Conservation (phyloP, 495 filamentous ascomycete genomes). For the Penicillium pancosmium region DNA sequence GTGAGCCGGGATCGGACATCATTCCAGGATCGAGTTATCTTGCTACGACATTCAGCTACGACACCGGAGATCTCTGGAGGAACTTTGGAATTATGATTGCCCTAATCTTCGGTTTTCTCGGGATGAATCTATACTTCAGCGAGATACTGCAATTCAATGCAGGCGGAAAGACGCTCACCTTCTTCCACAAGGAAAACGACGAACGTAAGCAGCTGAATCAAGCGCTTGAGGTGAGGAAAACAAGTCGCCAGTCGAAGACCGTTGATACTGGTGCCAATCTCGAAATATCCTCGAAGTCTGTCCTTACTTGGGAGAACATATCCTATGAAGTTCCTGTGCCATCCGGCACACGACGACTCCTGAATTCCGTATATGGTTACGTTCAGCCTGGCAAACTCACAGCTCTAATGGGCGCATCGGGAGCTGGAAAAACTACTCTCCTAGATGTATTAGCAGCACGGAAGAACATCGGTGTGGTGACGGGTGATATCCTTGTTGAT, state of each 20-base stretch:
- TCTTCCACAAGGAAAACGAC: conserved; percentile 69
- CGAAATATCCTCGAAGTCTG: conserved; percentile 64
- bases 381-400: conserved; percentile 79
- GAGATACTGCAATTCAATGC: conserved; percentile 77
- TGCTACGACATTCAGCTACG: conserved; percentile 63
- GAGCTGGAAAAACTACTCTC: conserved; percentile 86
- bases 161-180: conserved; percentile 76
- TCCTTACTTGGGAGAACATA: conserved; percentile 55
- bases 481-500: conserved; percentile 75
- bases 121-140: conserved; percentile 69
- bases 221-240: conserved; percentile 58
- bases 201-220: conserved; percentile 73
- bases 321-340: conserved; percentile 70
- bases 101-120: conserved; percentile 68
- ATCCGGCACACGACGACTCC: conserved; percentile 65
- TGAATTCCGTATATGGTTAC: conserved; percentile 75
- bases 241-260: conserved; percentile 52
- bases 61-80: conserved; percentile 64
- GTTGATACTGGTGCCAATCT: conserved; percentile 55
- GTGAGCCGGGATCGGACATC: conserved; percentile 58
- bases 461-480: conserved; percentile 78
- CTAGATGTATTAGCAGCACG: conserved; percentile 76
- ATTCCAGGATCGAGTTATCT: conserved; percentile 67
- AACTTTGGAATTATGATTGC: conserved; percentile 76
- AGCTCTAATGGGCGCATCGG: conserved; percentile 82